Evolutionary conservation across 345 rosid species (phyloP).

Genomic region (Triadica sebifera): DNA sequence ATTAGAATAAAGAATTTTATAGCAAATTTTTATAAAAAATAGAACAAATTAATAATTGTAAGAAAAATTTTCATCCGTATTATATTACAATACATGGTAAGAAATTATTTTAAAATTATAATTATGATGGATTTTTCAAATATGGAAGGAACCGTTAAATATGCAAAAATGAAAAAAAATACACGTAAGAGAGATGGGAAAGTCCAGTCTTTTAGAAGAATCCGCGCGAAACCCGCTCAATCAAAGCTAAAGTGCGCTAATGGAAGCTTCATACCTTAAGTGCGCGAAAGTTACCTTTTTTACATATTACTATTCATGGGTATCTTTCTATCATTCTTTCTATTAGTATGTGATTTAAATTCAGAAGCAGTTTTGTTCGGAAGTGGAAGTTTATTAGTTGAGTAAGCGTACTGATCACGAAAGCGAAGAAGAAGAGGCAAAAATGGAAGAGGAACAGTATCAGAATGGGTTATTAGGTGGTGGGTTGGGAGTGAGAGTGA

Average conservation of each 20-base stretch:
- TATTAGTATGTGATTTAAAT: too few relatives aligned
- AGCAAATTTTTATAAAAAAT: too few relatives aligned
- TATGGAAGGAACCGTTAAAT: not conserved
- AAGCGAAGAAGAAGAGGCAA: not conserved
- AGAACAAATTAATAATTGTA: too few relatives aligned
- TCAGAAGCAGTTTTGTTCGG: too few relatives aligned
- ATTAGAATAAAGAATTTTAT: too few relatives aligned
- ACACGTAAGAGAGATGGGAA: not conserved
- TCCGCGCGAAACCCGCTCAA: conserved; percentile 9
- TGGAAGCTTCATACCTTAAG: not conserved
- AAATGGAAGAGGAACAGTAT: not conserved
- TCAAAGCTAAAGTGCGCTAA: conserved; percentile 8
- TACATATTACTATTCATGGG: not conserved
- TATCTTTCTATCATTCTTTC: too few relatives aligned
- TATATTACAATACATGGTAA: too few relatives aligned
- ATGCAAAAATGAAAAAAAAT: not conserved
- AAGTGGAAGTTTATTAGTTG: too few relatives aligned
- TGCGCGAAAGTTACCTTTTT: not conserved
- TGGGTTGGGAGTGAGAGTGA: conserved; percentile 35
- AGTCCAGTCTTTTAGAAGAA: not conserved
- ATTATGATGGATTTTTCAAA: too few relatives aligned
- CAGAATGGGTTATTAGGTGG: not conserved
- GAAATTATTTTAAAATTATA: too few relatives aligned
- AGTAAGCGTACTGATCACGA: too few relatives aligned
- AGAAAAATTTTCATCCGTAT: too few relatives aligned